Base-by-base conservation (phyloP, 306 rosid species). In the Oxytropis ochrocephala region DNA sequence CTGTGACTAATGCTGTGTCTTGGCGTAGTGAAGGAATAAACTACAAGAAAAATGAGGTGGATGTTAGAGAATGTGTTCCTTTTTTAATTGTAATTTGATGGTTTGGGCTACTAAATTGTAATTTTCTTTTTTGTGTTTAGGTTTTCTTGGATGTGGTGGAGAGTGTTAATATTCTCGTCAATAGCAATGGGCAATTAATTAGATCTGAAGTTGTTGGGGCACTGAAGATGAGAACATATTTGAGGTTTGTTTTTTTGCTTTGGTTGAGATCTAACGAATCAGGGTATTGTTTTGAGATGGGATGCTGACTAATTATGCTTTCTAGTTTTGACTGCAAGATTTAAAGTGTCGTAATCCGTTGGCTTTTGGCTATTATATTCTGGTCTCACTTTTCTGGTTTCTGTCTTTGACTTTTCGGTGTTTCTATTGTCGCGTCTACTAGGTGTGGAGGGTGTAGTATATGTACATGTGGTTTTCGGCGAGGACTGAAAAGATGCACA, bases 141-240 rank as follows among this genome's bases (percentile, higher is more conserved):
- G 98, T 92, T 76, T 92, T 92, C 86, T 83, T 92, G 88, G 98
- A 92, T 85, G 98, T 92, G 85, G 98, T 92, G 80, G 98, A 92
- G 89, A 90, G 86, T 67, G 96, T 92, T 72, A 92, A 92, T 77
- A 92, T 92, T 64, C 98, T 92, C 46, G 98, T 92, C 75, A 92
- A 89, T 88, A 92, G 96, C 91, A 92, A 92, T 69, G 98, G 98
- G 41, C 96, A 92, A 79, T 88, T 90, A 80, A 81, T 92, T 80
- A 88, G 96, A 85, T 92, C 96, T 49, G 98, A 92, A 8, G 96
- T 92, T 54, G 96, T 92, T 76, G 98, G 98, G 29, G 98, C 96
- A 0, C 56, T 92, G 81, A 92, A 90, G 86, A 92, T 92, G 98
- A 86, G 98, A 83, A 88, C 98, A 69, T 90, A 86, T 83, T 89